Percentiles rank a stretch among this genome's conserved stretches.
These are phyloP conservation scores for Zelonia costaricensis DNA, from an alignment of 208 protist genomes.

Conservation along the genomic window DNA sequence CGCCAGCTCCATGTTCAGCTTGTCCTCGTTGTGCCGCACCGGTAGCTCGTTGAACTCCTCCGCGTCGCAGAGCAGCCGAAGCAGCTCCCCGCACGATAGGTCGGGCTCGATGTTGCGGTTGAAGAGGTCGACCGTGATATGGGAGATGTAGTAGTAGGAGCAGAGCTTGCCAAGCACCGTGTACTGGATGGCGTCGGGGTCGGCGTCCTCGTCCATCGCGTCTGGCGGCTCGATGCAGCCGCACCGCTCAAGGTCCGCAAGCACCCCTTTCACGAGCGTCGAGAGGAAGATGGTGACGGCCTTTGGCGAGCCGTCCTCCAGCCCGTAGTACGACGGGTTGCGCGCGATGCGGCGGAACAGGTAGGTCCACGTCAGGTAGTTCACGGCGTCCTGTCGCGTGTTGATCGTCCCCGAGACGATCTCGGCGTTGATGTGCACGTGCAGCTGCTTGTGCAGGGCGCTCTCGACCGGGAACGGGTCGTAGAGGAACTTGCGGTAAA, in stretches of 20 bases:
- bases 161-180: slow-evolving; percentile 96
- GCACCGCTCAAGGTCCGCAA: slow-evolving; percentile 81
- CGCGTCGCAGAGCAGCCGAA: slow-evolving; percentile 91
- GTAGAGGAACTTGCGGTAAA: slow-evolving; percentile 99
- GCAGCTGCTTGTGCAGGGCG: slow-evolving; percentile 92
- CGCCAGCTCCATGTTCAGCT: slow-evolving; percentile 93
- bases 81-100: slow-evolving; percentile 61
- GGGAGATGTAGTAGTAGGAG: slow-evolving; percentile 99
- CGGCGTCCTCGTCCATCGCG: slow-evolving; percentile 42
- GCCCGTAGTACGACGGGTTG: slow-evolving; percentile 99
- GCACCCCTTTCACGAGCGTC: slow-evolving; percentile 74
- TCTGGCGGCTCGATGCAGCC: slow-evolving; percentile 81
- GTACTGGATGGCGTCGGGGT: slow-evolving; percentile 74
- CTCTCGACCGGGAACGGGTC: slow-evolving; percentile 99
- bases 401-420: slow-evolving; percentile 96
- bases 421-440: slow-evolving; percentile 99
- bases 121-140: slow-evolving; percentile 95
- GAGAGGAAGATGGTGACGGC: slow-evolving; percentile 88
- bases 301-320: slow-evolving; percentile 91
- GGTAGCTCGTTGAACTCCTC: slow-evolving; percentile 96
- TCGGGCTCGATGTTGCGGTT: slow-evolving; percentile 64
- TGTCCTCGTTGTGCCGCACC: slow-evolving; percentile 99
- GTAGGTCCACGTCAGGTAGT: slow-evolving; percentile 99
- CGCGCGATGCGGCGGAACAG: slow-evolving; percentile 96
- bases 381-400: slow-evolving; percentile 95